A percentile compares a stretch with the other conserved stretches of the same genome.
phyloP scores from a whole-genome alignment of 2,329 filamentous ascomycete genomes.

The Pseudocercospora macadamiae region DNA sequence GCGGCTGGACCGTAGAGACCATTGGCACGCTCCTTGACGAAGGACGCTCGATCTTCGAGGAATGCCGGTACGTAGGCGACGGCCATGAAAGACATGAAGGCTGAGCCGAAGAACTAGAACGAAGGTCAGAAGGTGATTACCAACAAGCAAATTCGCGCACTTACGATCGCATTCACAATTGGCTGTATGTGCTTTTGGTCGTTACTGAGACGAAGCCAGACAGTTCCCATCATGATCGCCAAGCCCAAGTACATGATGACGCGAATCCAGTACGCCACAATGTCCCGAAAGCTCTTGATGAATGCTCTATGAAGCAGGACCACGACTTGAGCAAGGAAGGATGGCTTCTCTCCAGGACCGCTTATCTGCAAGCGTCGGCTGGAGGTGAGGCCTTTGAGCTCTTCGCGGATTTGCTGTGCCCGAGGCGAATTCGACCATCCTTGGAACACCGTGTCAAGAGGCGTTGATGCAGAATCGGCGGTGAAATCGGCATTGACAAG shows the following conservation, averaged over 20 bases:
- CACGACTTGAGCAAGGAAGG: conserved; percentile 34
- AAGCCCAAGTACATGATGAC: conserved; percentile 77
- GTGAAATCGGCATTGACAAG: conserved; percentile 74
- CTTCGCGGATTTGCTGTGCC: conserved; percentile 13
- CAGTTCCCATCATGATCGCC: conserved; percentile 82
- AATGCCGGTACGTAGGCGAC: conserved; percentile 83
- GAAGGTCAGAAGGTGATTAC: conserved; percentile 7
- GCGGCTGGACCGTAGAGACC: conserved; percentile 75
- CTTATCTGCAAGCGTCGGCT: conserved; percentile 12
- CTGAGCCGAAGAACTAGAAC: conserved; percentile 51
- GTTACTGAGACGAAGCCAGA: conserved; percentile 73
- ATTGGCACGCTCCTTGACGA: conserved; percentile 77
- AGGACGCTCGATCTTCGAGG: conserved; percentile 75
- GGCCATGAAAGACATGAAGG: conserved; percentile 58
- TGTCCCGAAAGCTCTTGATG: conserved; percentile 78
- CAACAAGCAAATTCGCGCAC: conserved; percentile 7
- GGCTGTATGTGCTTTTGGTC: conserved; percentile 73
- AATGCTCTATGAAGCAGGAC: conserved; percentile 75
- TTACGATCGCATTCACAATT: conserved; percentile 72
- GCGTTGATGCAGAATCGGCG: conserved; percentile 42
- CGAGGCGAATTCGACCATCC: conserved; percentile 55
- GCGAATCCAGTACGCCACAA: conserved; percentile 79
- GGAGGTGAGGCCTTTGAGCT: conserved; percentile 18
- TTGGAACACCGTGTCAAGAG: conserved; percentile 54
- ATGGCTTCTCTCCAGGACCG: conserved; percentile 7